phyloP scores from a whole-genome alignment of 192 early-diverging fungal species.

The Coemansia javaensis region DNA sequence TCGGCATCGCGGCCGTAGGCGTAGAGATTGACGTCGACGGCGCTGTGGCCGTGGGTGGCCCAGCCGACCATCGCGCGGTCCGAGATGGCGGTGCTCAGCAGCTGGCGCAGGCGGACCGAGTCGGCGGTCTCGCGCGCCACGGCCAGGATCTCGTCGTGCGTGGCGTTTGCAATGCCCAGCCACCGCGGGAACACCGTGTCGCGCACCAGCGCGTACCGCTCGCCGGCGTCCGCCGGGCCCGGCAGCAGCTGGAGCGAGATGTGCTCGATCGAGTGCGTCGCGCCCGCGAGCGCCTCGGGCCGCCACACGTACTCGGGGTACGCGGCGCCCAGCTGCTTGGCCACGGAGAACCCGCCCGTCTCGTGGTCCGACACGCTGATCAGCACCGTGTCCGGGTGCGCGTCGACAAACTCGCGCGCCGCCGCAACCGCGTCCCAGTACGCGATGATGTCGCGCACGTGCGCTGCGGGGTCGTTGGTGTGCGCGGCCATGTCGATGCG shows the following conservation, averaged over 20 bases:
- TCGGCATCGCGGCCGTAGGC: conserved; percentile 66
- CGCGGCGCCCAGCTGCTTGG: conserved; percentile 57
- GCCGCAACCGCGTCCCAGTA: conserved; percentile 74
- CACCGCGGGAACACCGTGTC: conserved; percentile 60
- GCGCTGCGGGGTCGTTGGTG: conserved; percentile 86
- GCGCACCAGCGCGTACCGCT: conserved; percentile 41
- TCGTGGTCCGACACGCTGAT: conserved; percentile 94
- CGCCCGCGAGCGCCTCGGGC: conserved; percentile 67
- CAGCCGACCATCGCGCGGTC: conserved; percentile 62
- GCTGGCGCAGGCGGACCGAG: conserved; percentile 44
- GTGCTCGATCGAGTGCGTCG: conserved; percentile 64
- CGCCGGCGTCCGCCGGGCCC: background rate
- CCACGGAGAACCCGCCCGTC: conserved; percentile 90
- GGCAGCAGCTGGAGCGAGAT: conserved; percentile 42
- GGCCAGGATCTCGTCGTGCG: conserved; percentile 55
- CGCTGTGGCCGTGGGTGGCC: conserved; percentile 91
- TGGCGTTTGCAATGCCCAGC: conserved; percentile 69
- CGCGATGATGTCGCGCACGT: conserved; percentile 85
- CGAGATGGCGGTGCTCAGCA: conserved; percentile 52
- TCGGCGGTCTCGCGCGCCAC: conserved; percentile 36
- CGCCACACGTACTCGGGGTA: conserved; percentile 91
- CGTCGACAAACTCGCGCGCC: conserved; percentile 73
- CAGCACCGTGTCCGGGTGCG: conserved; percentile 80
- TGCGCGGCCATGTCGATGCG: conserved; percentile 98
- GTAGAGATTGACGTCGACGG: conserved; percentile 93